Conservation (phyloP, 257 asterid genomes). For the Solanum dulcamara region DNA sequence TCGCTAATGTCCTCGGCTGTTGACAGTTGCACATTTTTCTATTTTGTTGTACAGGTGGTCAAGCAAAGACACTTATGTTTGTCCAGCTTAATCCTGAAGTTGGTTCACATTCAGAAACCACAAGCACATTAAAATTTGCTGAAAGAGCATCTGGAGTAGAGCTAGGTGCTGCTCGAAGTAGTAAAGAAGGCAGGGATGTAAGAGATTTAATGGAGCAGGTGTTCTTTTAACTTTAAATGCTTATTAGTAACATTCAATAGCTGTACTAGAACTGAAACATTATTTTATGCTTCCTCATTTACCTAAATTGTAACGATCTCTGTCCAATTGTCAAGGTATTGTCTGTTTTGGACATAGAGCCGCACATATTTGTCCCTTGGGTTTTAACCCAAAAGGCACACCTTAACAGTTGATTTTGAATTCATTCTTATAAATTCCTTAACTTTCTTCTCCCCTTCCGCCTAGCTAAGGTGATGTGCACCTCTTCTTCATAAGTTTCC, state of each 20-base stretch:
- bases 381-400: background rate
- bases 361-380: background rate
- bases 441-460: background rate
- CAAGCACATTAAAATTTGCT: conserved; percentile 53
- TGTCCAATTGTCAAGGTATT: background rate
- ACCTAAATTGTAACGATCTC: background rate
- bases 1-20: background rate
- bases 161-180: conserved; percentile 46
- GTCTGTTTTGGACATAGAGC: background rate
- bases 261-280: background rate
- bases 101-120: conserved; percentile 43
- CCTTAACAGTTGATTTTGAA: background rate
- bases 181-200: conserved; percentile 30
- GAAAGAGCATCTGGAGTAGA: conserved; percentile 46
- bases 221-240: background rate
- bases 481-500: background rate
- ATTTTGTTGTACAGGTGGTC: conserved; percentile 32
- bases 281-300: background rate
- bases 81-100: conserved; percentile 53
- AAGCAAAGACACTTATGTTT: conserved; percentile 66
- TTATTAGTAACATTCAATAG: background rate
- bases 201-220: conserved; percentile 52
- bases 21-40: background rate
- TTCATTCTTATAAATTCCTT: background rate
- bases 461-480: background rate